Evolutionary conservation across 1,284 basidiomycete genomes (phyloP), one percentile per base, ranked within the genome.

Genomic region (Flammula alnicola): DNA sequence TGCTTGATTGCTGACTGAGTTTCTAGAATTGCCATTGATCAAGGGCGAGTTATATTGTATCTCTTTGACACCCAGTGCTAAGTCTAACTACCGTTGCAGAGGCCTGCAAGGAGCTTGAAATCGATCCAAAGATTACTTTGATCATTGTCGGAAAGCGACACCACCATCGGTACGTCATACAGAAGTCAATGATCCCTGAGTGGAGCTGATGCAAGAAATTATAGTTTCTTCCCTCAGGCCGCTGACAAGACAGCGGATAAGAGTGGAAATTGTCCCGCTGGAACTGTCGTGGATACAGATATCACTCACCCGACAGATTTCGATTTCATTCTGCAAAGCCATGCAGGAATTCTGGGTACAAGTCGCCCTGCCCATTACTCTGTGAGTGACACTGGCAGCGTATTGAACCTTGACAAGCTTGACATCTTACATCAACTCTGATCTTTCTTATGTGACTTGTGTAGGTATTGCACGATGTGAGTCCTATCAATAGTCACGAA

Each of bases 211-310:
- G 30, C 30, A 27, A 6, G 4, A 20, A 17, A 14, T 36, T 67
- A 66, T 52, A 80, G 81, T 4, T 79, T 83, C 63, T 80, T 80
- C 66, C 57, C 57, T 7, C 20, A 27, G 11, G 16, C 20, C 7
- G 23, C 17, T n/a, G n/a, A n/a, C 8, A 44, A 27, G 12, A 23
- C 27, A 3, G 35, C 42, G 2, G 54, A 56, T 56, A 73, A 67
- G 38, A 86, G 79, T 44, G 83, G 81, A 1, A 90, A 90, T 59
- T 83, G 80, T 54, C 79, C 76, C 0, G 83, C 86, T 0, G 88
- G 88, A 1, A 84, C 84, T 10, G 84, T 90, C 7, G 76, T 88
- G 9, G 88, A 91, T 60, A 65, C 68, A 12, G 83, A 79, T 7
- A 78, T 90, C 31, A 77, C 76, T 0, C 83, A 86, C 58, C 87